These are phyloP conservation scores for Nadsonia starkeyi-henricii DNA, from an alignment of 1,139 yeast genomes.

Conservation along the genomic window DNA sequence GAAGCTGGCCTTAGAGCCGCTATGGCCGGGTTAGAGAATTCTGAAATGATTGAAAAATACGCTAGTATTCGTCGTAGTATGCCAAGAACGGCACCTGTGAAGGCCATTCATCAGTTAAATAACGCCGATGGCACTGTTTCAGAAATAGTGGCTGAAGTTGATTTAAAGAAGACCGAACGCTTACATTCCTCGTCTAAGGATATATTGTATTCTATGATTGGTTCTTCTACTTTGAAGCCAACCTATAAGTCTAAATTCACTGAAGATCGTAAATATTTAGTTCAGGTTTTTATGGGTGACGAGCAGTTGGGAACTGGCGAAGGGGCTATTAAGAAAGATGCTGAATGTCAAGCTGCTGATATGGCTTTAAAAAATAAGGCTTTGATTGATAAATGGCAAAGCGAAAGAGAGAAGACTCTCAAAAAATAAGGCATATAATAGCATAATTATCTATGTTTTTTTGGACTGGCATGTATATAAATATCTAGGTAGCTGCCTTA, in stretches of 20 bases:
- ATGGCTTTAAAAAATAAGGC: not conserved
- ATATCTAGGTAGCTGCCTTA: too few species aligned
- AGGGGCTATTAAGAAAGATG: not conserved
- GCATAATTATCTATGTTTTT: too few species aligned
- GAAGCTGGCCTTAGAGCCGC: conserved; percentile 71
- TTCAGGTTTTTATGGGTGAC: not conserved
- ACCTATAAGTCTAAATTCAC: not conserved
- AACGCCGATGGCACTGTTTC: not conserved
- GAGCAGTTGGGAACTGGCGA: not conserved
- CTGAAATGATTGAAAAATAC: conserved; percentile 47
- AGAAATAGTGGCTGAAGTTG: not conserved
- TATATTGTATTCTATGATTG: not conserved
- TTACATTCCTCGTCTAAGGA: not conserved
- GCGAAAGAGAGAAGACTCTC: not conserved
- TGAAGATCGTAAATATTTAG: not conserved
- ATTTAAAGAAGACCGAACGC: not conserved
- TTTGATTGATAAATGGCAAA: not conserved
- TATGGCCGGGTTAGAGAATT: conserved; percentile 49
- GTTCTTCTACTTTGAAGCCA: not conserved
- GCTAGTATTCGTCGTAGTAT: not conserved
- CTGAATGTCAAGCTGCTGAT: not conserved
- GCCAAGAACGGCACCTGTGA: not conserved
- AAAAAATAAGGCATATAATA: too few species aligned
- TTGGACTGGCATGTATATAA: too few species aligned
- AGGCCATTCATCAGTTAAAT: not conserved